A percentile compares a stretch with the other conserved stretches of the same genome.
Evolutionary conservation across 139 green algal species (phyloP).

Genomic region (Deuterostichococcus epilithicus): DNA sequence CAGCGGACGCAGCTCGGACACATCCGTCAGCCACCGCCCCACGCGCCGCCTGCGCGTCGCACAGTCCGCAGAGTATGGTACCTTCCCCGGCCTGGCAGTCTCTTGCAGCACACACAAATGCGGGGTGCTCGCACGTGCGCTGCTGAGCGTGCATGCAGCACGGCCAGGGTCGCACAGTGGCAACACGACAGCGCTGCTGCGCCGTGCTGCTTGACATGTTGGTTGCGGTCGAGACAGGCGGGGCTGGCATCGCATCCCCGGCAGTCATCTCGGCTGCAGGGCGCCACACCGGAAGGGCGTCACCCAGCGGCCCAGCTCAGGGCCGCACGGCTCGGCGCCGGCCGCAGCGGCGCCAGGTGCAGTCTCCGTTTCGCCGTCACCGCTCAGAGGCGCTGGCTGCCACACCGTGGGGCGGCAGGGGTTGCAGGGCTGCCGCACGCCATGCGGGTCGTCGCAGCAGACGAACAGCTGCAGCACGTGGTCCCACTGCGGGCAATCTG

Average conservation of each 20-base stretch:
- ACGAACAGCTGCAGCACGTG: slow-evolving; percentile 53
- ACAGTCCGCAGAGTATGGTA: background rate
- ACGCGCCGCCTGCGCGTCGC: slow-evolving; percentile 23
- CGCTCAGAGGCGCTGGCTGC: background rate
- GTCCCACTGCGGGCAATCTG: slow-evolving; percentile 49
- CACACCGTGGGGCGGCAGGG: slow-evolving; percentile 9
- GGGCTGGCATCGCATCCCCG: too few species aligned
- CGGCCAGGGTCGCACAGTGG: too few species aligned
- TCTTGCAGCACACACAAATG: too few species aligned
- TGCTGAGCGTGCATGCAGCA: too few species aligned
- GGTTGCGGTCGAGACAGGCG: too few species aligned
- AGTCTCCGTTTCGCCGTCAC: background rate
- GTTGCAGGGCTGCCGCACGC: background rate
- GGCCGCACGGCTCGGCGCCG: slow-evolving; percentile 20
- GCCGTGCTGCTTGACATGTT: too few species aligned
- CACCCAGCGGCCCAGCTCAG: slow-evolving; percentile 54
- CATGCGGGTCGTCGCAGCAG: slow-evolving; percentile 22
- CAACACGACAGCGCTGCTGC: too few species aligned
- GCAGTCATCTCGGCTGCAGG: too few species aligned
- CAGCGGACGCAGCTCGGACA: slow-evolving; percentile 23
- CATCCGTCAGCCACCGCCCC: slow-evolving; percentile 49
- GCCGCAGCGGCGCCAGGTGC: background rate
- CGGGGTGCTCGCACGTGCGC: too few species aligned
- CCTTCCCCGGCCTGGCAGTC: background rate
- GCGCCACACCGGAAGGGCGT: slow-evolving; percentile 45